phyloP scores from a whole-genome alignment of 306 rosid species.

The Purshia tridentata region DNA sequence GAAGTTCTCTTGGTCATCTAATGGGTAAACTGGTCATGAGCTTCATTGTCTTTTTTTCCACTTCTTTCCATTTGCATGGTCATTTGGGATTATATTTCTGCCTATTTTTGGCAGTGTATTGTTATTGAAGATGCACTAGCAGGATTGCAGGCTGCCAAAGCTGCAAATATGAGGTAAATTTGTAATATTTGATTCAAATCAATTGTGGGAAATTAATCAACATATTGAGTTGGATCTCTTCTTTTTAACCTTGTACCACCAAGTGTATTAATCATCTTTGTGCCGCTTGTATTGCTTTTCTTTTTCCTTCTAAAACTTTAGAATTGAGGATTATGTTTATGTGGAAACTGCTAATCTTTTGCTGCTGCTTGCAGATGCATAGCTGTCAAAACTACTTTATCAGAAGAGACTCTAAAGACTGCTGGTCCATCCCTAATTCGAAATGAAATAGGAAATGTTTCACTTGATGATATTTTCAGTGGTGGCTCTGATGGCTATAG shows the following conservation, averaged over 20 bases:
- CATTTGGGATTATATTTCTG: slow-evolving; percentile 10
- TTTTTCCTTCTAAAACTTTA: not conserved
- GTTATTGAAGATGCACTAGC: slow-evolving; percentile 96
- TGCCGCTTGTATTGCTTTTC: not conserved
- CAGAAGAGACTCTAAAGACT: slow-evolving; percentile 62
- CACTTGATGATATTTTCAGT: slow-evolving; percentile 80
- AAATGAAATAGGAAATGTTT: slow-evolving; percentile 76
- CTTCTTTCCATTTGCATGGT: not conserved
- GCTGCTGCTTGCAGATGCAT: slow-evolving; percentile 64
- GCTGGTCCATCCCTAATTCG: slow-evolving; percentile 79
- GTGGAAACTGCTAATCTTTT: slow-evolving; percentile 11
- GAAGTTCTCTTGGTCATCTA: not conserved
- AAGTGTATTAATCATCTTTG: slow-evolving; percentile 3
- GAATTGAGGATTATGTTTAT: slow-evolving; percentile 10
- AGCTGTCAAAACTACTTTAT: slow-evolving; percentile 84
- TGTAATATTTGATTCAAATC: not conserved
- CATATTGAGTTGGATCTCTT: not conserved
- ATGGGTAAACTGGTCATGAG: not conserved
- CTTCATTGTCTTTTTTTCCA: not conserved
- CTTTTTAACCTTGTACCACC: not conserved
- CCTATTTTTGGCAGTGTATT: slow-evolving; percentile 60
- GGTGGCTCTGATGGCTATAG: slow-evolving; percentile 85
- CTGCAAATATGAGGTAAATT: slow-evolving; percentile 89
- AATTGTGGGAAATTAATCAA: slow-evolving; percentile 1
- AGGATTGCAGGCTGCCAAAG: slow-evolving; percentile 95